Evolutionary conservation across 192 early-diverging fungal species (phyloP), one percentile per base, ranked within the genome.

Genomic region (Ambispora gerdemannii): DNA sequence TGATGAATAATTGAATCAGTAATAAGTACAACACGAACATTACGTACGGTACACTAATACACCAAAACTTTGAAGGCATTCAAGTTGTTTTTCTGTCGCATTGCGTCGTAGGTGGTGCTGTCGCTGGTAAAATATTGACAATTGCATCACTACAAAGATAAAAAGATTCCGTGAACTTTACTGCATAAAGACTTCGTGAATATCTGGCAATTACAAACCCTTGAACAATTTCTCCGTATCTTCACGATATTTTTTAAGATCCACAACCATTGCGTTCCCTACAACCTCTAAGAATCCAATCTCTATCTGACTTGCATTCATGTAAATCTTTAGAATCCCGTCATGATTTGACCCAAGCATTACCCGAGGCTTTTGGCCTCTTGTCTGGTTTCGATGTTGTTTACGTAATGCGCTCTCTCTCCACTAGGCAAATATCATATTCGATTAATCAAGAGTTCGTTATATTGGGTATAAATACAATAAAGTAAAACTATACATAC

Each of bases 61-160:
- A 53, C 66, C 66, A 67, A 53, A 67, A 53, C 51, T 66, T 67
- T 67, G 51, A 35, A 55, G 50, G 66, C 32, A 67, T 32, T 24
- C 4, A 34, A 67, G 50, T 24, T 67, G 66, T 33, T 67, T 20
- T 67, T 67, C 66, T 22, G 66, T 35, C 0, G 35, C 53, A 55
- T 58, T 58, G 17, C 53, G 53, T 53, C 28, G 15, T 35, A 69
- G n/a, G 35, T 69, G 35, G 35, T 69, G 67, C 25, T 70, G 52
- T 13, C 25, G 55, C 43, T 70, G 55, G 32, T 70, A 70, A 70
- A 70, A 58, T 6, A 70, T 70, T 24, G 67, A 70, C 1, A 70
- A 20, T 22, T 59, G 67, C 55, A 70, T 70, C 27, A 28, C 67
- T 60, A 58, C 8, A 59, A 70, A 70, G 25, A 59, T 59, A 59